Percentiles rank a stretch among this genome's conserved stretches.
Evolutionary conservation across 2,329 filamentous ascomycete species (phyloP).

Genomic region (Penicillium decumbens): DNA sequence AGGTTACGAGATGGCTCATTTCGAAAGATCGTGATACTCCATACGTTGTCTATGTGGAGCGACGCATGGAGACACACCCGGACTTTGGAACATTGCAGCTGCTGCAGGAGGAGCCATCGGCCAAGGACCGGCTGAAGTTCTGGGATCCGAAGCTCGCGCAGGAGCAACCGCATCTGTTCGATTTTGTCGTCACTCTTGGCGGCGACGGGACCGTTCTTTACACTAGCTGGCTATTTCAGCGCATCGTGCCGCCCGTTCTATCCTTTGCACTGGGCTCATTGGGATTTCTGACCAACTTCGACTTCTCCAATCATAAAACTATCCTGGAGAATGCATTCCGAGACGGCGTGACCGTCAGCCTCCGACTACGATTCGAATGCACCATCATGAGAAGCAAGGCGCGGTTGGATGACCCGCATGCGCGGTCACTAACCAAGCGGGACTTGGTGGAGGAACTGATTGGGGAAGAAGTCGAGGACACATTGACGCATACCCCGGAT

Average conservation of each 20-base stretch:
- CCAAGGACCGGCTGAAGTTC: conserved; percentile 62
- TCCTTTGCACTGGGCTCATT: conserved; percentile 88
- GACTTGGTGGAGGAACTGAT: conserved; percentile 88
- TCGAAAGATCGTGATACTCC: conserved; percentile 60
- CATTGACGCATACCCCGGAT: conserved; percentile 78
- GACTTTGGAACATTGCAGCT: conserved; percentile 70
- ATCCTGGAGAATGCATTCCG: conserved; percentile 68
- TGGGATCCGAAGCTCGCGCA: conserved; percentile 80
- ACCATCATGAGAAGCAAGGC: conserved; percentile 72
- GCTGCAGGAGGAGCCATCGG: conserved; percentile 56
- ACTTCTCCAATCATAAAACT: conserved; percentile 69
- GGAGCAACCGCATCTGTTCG: conserved; percentile 76
- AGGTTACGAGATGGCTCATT: conserved; percentile 76
- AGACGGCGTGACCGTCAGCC: conserved; percentile 81
- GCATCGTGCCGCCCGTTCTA: conserved; percentile 86
- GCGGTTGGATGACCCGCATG: conserved; percentile 26
- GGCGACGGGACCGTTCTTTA: conserved; percentile 97
- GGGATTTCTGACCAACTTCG: conserved; percentile 94
- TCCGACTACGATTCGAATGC: conserved; percentile 85
- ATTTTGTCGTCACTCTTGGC: conserved; percentile 86
- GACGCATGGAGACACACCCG: conserved; percentile 65
- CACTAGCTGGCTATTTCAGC: conserved; percentile 93
- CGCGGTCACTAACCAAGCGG: conserved; percentile 41
- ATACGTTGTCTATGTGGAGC: conserved; percentile 78
- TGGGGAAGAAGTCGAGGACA: conserved; percentile 77